Evolutionary conservation across 768 basidiomycete genomes (phyloP).

Genomic region (Lactarius trivialis): DNA sequence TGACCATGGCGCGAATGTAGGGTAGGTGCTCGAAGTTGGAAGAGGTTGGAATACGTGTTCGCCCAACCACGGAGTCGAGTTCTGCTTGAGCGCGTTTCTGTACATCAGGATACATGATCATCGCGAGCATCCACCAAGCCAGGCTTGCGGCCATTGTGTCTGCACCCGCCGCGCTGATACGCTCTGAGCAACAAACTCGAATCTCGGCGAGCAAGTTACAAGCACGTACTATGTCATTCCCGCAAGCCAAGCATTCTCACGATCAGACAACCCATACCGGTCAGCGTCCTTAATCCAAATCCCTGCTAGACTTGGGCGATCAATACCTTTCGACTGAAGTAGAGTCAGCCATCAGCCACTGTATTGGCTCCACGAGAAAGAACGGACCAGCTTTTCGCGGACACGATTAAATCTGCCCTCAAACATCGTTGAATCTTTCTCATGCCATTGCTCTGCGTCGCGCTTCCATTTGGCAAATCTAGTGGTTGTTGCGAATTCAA

Average conservation of each 20-base stretch:
- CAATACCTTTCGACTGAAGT: background rate
- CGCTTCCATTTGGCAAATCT: too few relatives aligned
- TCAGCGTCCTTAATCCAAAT: background rate
- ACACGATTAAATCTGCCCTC: background rate
- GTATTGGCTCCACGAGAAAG: too few relatives aligned
- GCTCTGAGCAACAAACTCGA: background rate
- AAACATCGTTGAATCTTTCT: too few relatives aligned
- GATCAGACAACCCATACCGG: background rate
- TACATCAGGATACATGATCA: background rate
- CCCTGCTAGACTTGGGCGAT: background rate
- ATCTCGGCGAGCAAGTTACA: background rate
- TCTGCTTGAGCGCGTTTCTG: too few relatives aligned
- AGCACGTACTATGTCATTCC: background rate
- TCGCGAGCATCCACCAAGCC: slow-evolving; percentile 8
- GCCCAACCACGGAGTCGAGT: slow-evolving; percentile 13
- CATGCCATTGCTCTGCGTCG: too few relatives aligned
- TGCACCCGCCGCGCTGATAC: background rate
- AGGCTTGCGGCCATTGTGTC: background rate
- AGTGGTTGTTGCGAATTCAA: too few relatives aligned
- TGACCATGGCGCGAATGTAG: too few relatives aligned
- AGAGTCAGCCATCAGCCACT: background rate
- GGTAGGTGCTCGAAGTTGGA: slow-evolving; percentile 5
- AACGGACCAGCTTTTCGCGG: background rate
- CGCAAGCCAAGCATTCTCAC: background rate
- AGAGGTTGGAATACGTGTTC: slow-evolving; percentile 4